phyloP scores from a whole-genome alignment of 192 early-diverging fungal genomes.

The Pilaira anomala region DNA sequence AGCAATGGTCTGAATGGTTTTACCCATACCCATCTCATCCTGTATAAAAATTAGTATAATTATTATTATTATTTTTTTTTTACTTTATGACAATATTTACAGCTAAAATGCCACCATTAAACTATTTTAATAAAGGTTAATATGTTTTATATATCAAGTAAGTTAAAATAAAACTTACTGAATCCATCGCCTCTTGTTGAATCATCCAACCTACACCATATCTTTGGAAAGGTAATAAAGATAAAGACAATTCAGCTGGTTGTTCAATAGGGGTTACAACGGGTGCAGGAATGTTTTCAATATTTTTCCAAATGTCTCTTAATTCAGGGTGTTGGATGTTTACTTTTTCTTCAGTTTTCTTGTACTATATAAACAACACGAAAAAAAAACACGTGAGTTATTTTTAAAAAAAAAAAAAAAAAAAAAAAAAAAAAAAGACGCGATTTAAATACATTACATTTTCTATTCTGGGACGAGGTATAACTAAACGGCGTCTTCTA shows the following conservation, averaged over 20 bases:
- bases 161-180: conserved; percentile 20
- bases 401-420: too few relatives aligned
- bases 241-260: conserved; percentile 63
- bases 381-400: too few relatives aligned
- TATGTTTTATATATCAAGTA: neutral
- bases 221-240: conserved; percentile 85
- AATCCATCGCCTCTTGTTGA: conserved; percentile 60
- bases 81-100: conserved; percentile 35
- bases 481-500: too few relatives aligned
- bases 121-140: conserved; percentile 29
- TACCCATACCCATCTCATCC: conserved; percentile 95
- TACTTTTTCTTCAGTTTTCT: conserved; percentile 35
- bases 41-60: conserved; percentile 12
- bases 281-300: conserved; percentile 33
- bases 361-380: conserved; percentile 28
- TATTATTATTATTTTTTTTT: neutral
- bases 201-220: conserved; percentile 85
- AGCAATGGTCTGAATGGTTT: conserved; percentile 90
- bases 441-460: too few relatives aligned
- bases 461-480: too few relatives aligned
- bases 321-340: conserved; percentile 57
- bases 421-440: too few relatives aligned
- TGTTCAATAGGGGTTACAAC: conserved; percentile 52
- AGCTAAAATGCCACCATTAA: conserved; percentile 74
- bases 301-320: conserved; percentile 58